Evolutionary conservation across 257 asterid genomes (phyloP), one percentile per base, ranked within the genome.

Genomic region (Ajuga chamaepitys): DNA sequence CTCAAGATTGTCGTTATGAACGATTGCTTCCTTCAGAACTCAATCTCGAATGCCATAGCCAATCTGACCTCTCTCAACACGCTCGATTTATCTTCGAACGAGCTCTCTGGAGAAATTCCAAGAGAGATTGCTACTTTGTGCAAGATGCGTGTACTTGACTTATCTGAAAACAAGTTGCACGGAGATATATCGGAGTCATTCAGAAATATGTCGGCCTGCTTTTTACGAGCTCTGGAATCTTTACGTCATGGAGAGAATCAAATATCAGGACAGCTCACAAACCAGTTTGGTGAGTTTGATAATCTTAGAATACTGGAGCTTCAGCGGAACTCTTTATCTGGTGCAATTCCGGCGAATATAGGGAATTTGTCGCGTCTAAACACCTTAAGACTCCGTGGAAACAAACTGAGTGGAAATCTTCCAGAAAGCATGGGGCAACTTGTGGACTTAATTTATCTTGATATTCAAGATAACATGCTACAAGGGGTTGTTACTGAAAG

Each of bases 71-170:
- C 75, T 30, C 48, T 80, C 14, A 30, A 17, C 8, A 3, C 35
- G 6, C 35, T 70, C 17, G 45, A 37, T 9, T 54, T 78, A 8
- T 14, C 16, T 5, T 1, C 0, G 2, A 81, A 81, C 62, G 24
- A 41, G 28, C 58, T 81, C 13, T 63, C 83, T 3, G 81, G 72
- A 16, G 52, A 58, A 11, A 30, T 79, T 35, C 81, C 85, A 5
- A 69, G 41, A 21, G 75, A 47, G 35, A 48, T 80, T 26, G 32
- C 71, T 3, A 70, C 21, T 11, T 44, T 68, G 16, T 48, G 82
- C 70, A 54, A 41, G 20, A 30, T 81, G 16, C 30, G 17, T 11
- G 1, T 0, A 3, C 40, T 81, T 22, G 30, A 58, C 42, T 47
- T 81, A 2, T 26, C 62, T 5, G 0, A 0, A 0, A 81, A 81